phyloP scores from a whole-genome alignment of 805 yeast species.

The Lachancea cidri region DNA sequence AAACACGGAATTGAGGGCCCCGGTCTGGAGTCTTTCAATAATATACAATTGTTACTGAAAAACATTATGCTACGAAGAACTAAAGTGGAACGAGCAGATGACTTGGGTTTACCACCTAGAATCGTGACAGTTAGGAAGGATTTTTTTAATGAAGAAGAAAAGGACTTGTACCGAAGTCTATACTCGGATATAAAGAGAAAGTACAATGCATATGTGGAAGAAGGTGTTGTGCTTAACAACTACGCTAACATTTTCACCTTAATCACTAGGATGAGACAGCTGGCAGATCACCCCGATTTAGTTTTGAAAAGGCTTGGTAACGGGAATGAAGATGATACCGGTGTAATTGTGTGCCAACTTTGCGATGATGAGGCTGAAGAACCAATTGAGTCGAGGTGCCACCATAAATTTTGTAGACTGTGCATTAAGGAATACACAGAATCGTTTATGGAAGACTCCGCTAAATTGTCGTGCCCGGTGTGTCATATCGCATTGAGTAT shows the following conservation, averaged over 20 bases:
- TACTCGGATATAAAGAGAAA: slow-evolving; percentile 83
- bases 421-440: slow-evolving; percentile 90
- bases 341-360: slow-evolving; percentile 72
- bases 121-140: slow-evolving; percentile 86
- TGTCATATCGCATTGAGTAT: slow-evolving; percentile 92
- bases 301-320: slow-evolving; percentile 63
- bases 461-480: slow-evolving; percentile 80
- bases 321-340: slow-evolving; percentile 33
- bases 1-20: slow-evolving; percentile 77
- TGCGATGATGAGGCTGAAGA: slow-evolving; percentile 99
- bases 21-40: slow-evolving; percentile 70
- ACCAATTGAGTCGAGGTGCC: slow-evolving; percentile 91
- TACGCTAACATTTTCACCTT: slow-evolving; percentile 95
- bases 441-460: slow-evolving; percentile 57
- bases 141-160: slow-evolving; percentile 88
- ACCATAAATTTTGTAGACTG: slow-evolving; percentile 87
- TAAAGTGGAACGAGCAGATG: slow-evolving; percentile 94
- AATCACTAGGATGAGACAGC: slow-evolving; percentile 94
- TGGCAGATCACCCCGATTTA: slow-evolving; percentile 97
- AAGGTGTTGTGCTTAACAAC: slow-evolving; percentile 93
- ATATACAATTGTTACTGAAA: slow-evolving; percentile 66
- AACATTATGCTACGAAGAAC: slow-evolving; percentile 92
- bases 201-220: slow-evolving; percentile 88
- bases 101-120: slow-evolving; percentile 94
- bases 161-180: slow-evolving; percentile 82